phyloP scores from a whole-genome alignment of 768 basidiomycete genomes.

The Russula vinacea region DNA sequence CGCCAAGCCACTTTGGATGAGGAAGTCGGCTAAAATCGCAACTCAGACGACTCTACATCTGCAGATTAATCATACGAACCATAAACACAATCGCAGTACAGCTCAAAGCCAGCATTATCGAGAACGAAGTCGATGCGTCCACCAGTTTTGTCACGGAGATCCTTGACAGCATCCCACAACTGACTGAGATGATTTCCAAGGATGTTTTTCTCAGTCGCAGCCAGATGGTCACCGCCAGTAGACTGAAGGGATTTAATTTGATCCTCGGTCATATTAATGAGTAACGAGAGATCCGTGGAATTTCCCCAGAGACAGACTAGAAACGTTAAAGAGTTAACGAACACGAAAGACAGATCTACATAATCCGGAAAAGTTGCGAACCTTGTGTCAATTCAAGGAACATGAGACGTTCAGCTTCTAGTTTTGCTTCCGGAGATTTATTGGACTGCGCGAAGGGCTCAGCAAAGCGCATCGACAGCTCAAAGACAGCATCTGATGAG shows the following conservation, averaged over 20 bases:
- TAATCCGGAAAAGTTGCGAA: slow-evolving; percentile 34
- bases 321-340: neutral
- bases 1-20: slow-evolving; percentile 85
- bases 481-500: slow-evolving; percentile 88
- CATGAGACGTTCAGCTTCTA: slow-evolving; percentile 77
- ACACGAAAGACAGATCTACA: slow-evolving; percentile 6
- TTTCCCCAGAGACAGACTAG: slow-evolving; percentile 97
- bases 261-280: slow-evolving; percentile 98
- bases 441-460: slow-evolving; percentile 70
- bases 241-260: slow-evolving; percentile 96
- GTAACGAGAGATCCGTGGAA: slow-evolving; percentile 89
- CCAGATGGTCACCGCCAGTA: slow-evolving; percentile 92
- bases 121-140: slow-evolving; percentile 62
- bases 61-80: slow-evolving; percentile 44
- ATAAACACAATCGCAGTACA: slow-evolving; percentile 85
- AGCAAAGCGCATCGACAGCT: slow-evolving; percentile 87
- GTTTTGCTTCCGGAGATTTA: slow-evolving; percentile 48
- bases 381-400: slow-evolving; percentile 93
- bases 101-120: slow-evolving; percentile 84
- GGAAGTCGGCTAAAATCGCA: slow-evolving; percentile 71
- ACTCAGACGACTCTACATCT: neutral
- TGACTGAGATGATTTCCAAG: slow-evolving; percentile 75
- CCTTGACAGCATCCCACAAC: slow-evolving; percentile 73
- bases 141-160: slow-evolving; percentile 41
- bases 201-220: slow-evolving; percentile 95